A percentile compares a stretch with the other conserved stretches of the same genome.
Evolutionary conservation across 1,284 basidiomycete genomes (phyloP).

Genomic region (Tetrapyrgos nigripes): DNA sequence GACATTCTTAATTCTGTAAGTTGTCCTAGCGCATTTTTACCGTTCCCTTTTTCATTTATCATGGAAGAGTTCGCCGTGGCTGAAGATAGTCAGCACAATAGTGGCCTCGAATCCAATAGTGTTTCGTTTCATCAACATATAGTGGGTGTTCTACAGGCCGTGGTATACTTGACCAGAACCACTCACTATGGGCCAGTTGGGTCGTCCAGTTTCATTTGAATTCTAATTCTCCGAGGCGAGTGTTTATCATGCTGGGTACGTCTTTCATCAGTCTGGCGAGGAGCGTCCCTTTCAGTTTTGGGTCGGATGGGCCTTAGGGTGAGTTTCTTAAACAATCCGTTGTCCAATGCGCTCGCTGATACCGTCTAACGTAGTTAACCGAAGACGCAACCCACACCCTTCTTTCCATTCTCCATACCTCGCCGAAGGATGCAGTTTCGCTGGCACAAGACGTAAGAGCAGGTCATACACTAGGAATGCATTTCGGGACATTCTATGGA

Average conservation of each 20-base stretch:
- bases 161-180: not conserved
- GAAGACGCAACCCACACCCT: conserved; percentile 20
- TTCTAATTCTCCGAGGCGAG: not conserved
- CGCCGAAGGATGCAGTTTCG: conserved; percentile 35
- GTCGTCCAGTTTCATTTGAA: not conserved
- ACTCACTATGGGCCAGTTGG: not conserved
- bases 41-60: too few species aligned
- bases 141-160: too few species aligned
- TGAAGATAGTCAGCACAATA: too few species aligned
- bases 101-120: too few species aligned
- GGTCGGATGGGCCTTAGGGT: not conserved
- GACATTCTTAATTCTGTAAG: too few species aligned
- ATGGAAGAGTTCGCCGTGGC: too few species aligned
- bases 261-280: not conserved
- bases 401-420: conserved; percentile 32
- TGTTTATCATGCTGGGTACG: not conserved
- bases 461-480: conserved; percentile 43
- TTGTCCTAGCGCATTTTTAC: too few species aligned
- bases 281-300: not conserved
- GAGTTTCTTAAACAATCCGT: too few species aligned
- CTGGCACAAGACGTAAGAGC: conserved; percentile 36
- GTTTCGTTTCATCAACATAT: too few species aligned
- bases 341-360: too few species aligned
- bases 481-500: conserved; percentile 48
- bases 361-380: not conserved